Conservation (phyloP, 805 yeast species). For the Zygotorulaspora danielsina region DNA sequence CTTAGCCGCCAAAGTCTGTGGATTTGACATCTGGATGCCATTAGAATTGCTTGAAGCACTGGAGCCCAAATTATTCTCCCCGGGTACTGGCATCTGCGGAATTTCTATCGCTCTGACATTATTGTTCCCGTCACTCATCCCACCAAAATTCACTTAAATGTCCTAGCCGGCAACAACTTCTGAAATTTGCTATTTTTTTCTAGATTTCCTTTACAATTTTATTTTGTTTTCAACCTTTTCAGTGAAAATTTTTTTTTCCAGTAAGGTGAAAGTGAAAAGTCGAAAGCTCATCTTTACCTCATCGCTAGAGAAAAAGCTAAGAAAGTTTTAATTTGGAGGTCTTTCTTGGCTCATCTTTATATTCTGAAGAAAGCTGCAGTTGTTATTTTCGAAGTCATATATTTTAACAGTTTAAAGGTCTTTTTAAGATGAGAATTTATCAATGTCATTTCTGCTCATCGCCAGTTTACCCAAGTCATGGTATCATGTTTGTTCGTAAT, state of each 20-base stretch:
- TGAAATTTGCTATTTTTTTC: neutral
- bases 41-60: constrained; percentile 2
- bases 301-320: too few species aligned
- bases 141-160: neutral
- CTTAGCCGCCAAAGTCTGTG: constrained; percentile 19
- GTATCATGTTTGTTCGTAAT: constrained; percentile 95
- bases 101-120: constrained; percentile 16
- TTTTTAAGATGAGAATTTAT: constrained; percentile 66
- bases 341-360: neutral
- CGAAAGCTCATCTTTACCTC: constrained; percentile 21
- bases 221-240: neutral
- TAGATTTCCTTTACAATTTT: neutral
- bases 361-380: too few species aligned
- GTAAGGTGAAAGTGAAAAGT: constrained; percentile 9
- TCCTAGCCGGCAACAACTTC: neutral
- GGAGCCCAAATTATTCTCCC: constrained; percentile 15
- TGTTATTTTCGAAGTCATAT: too few species aligned
- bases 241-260: constrained; percentile 1
- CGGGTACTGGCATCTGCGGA: constrained; percentile 33
- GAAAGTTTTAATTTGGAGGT: too few species aligned
- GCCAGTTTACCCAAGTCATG: constrained; percentile 92
- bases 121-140: constrained; percentile 6
- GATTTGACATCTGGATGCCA: constrained; percentile 24
- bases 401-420: too few species aligned
- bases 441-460: constrained; percentile 97